A percentile compares a stretch with the other conserved stretches of the same genome.
Conservation (phyloP, 768 basidiomycete genomes). For the Exidia glandulosa region DNA sequence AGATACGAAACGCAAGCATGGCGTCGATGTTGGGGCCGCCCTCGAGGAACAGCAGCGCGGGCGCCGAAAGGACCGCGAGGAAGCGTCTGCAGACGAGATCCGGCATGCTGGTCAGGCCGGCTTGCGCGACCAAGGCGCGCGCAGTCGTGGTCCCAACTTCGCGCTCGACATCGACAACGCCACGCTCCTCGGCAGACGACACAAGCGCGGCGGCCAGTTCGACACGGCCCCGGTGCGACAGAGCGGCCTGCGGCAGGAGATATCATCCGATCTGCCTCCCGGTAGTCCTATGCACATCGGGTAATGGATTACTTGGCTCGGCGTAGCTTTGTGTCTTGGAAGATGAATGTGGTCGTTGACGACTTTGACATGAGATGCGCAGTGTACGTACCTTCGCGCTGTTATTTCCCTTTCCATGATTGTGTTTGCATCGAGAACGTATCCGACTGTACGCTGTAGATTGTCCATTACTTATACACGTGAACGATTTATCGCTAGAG, state of each 20-base stretch:
- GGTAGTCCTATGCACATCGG: not conserved
- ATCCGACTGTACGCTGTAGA: no score
- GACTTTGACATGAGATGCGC: not conserved
- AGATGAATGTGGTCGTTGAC: not conserved
- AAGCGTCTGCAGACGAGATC: constrained; percentile 19
- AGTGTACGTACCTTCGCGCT: no score
- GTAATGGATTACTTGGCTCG: not conserved
- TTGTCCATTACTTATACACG: no score
- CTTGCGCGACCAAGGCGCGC: constrained; percentile 38
- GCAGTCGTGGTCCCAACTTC: constrained; percentile 32
- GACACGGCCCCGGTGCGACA: constrained; percentile 14
- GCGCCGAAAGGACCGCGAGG: constrained; percentile 16
- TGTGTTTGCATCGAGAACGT: no score
- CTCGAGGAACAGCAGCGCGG: constrained; percentile 26
- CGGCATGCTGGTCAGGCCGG: constrained; percentile 59
- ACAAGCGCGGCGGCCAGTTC: constrained; percentile 24
- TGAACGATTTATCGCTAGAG: no score
- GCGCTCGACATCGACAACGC: constrained; percentile 82
- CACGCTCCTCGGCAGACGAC: constrained; percentile 70
- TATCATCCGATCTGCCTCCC: not conserved
- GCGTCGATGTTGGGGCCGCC: constrained; percentile 24
- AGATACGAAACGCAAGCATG: constrained; percentile 32
- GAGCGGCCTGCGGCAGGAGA: constrained; percentile 21
- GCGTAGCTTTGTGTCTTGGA: not conserved
- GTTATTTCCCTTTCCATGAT: no score